phyloP scores from a whole-genome alignment of 2,329 filamentous ascomycete genomes.

The Pseudocercospora macadamiae region DNA sequence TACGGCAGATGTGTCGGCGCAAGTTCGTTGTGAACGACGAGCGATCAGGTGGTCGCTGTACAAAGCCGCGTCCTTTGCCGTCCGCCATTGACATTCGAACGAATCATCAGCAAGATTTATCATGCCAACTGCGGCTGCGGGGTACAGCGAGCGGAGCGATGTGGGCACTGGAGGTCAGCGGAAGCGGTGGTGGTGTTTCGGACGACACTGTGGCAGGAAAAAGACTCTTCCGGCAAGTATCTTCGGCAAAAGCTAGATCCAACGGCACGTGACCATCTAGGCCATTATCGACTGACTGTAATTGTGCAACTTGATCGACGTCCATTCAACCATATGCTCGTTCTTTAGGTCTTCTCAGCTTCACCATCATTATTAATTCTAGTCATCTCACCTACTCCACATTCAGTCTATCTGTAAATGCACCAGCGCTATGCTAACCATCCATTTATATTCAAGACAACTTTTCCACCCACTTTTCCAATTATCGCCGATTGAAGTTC shows the following conservation, averaged over 20 bases:
- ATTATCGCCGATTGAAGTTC: slow-evolving; percentile 49
- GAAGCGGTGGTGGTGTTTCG: background rate
- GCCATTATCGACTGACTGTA: too few relatives aligned
- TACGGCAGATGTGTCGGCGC: slow-evolving; percentile 23
- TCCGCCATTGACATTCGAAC: slow-evolving; percentile 1
- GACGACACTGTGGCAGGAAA: background rate
- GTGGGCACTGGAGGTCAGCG: background rate
- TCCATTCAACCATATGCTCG: too few relatives aligned
- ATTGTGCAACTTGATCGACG: too few relatives aligned
- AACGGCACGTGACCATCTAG: background rate
- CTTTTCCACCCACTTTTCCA: slow-evolving; percentile 1
- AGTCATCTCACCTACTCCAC: background rate
- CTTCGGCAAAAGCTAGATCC: background rate
- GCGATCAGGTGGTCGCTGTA: background rate
- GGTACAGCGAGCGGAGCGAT: slow-evolving; percentile 2
- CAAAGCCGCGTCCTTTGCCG: background rate
- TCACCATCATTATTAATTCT: too few relatives aligned
- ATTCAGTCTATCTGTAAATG: background rate
- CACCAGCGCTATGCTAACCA: background rate
- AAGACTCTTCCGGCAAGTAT: background rate
- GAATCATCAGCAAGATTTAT: slow-evolving; percentile 2
- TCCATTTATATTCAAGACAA: background rate
- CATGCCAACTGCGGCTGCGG: background rate
- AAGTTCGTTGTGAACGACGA: slow-evolving; percentile 1
- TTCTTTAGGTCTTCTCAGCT: too few relatives aligned